phyloP scores from a whole-genome alignment of 768 basidiomycete species.

The Hemileccinum rubropunctum region DNA sequence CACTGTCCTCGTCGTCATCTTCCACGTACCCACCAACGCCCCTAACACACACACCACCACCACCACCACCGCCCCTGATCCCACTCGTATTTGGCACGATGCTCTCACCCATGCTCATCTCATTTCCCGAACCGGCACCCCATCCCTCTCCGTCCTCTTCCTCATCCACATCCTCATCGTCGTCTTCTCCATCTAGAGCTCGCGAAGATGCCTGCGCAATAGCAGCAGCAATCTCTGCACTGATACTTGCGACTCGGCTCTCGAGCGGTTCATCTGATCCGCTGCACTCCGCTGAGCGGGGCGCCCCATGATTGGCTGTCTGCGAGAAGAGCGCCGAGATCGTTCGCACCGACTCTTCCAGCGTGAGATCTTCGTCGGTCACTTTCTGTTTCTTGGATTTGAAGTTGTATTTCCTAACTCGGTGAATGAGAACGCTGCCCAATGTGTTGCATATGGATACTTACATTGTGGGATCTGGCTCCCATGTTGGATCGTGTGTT shows the following conservation, averaged over 20 bases:
- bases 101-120: slow-evolving; percentile 45
- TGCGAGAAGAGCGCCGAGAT: slow-evolving; percentile 67
- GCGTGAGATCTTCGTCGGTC: slow-evolving; percentile 49
- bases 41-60: too few species aligned
- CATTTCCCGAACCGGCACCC: slow-evolving; percentile 48
- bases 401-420: slow-evolving; percentile 68
- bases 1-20: slow-evolving; percentile 71
- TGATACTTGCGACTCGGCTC: slow-evolving; percentile 70
- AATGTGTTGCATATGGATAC: slow-evolving; percentile 27
- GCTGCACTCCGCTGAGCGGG: slow-evolving; percentile 31
- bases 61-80: slow-evolving; percentile 44
- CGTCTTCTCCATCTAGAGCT: slow-evolving; percentile 57
- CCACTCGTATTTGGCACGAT: slow-evolving; percentile 64
- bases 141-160: slow-evolving; percentile 41
- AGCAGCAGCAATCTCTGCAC: slow-evolving; percentile 76
- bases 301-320: slow-evolving; percentile 36
- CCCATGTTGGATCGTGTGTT: slow-evolving; percentile 82
- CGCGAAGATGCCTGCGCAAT: slow-evolving; percentile 72
- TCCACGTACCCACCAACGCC: slow-evolving; percentile 33
- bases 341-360: slow-evolving; percentile 73
- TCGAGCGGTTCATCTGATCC: slow-evolving; percentile 47
- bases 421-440: slow-evolving; percentile 14
- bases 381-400: slow-evolving; percentile 67
- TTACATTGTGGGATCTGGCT: slow-evolving; percentile 79
- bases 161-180: slow-evolving; percentile 36